Evolutionary conservation across 768 basidiomycete species (phyloP).

Genomic region (Clavulina sp.): DNA sequence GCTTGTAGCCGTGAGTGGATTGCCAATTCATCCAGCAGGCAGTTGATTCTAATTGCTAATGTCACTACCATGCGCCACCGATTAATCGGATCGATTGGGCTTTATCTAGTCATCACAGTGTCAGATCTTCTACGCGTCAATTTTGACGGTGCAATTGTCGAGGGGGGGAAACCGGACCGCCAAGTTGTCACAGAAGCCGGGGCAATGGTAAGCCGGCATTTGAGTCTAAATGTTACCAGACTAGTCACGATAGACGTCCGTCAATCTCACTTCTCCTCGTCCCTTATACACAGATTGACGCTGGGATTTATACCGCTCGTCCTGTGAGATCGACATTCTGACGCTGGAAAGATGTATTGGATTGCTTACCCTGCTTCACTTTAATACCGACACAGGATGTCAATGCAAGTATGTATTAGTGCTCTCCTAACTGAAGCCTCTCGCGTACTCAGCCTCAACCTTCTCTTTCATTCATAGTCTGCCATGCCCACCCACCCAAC

Average conservation of each 20-base stretch:
- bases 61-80: constrained; percentile 29
- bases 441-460: no score
- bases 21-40: no score
- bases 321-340: not conserved
- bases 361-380: constrained; percentile 16
- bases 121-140: not conserved
- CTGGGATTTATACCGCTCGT: not conserved
- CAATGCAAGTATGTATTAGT: constrained; percentile 17
- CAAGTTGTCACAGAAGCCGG: not conserved
- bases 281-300: not conserved
- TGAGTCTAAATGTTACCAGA: no score
- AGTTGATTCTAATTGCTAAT: no score
- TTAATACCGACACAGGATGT: no score
- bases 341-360: constrained; percentile 9
- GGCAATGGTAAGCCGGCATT: no score
- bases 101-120: not conserved
- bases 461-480: no score
- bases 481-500: not conserved
- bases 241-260: no score
- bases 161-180: not conserved
- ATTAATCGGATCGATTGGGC: no score
- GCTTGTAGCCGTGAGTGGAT: constrained; percentile 23
- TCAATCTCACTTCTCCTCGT: no score
- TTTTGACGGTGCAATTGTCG: not conserved
- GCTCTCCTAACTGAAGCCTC: no score